Base-by-base conservation (phyloP, 371 early-diverging fungal species). In the Apophysomyces trapeziformis region DNA sequence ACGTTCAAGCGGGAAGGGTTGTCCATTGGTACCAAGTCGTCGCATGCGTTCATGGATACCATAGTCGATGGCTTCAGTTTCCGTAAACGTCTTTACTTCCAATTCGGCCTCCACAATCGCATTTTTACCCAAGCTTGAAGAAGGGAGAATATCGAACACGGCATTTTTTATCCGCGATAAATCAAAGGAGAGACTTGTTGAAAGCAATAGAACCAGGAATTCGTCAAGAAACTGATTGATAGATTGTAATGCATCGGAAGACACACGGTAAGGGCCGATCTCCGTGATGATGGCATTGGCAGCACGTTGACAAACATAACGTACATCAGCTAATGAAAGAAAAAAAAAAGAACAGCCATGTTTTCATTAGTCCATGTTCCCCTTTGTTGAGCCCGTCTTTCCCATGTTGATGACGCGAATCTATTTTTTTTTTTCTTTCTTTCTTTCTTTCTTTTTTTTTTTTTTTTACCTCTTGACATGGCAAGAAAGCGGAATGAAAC, bases 251-350 rank as follows among this genome's bases (percentile, higher is more conserved):
- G 87, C 89, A 63, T 89, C 89, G 16, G 80, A 78, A 0, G 89
- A 87, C 37, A 89, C 86, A 59, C 84, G 79, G 67, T 83, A 89
- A 32, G 87, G 82, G 0, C 86, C 87, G 66, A 85, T 77, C 58
- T 86, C 87, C 7, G 87, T 79, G 72, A 89, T 78, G 76, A 89
- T 89, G 71, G 89, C 87, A 71, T 89, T 89, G 2, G 89, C 89
- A 65, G 87, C 86, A 66, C 83, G 77, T 74, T 84, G 82, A 66
- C 87, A 87, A 69, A 89, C 85, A 66, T 89, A 89, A 43, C 80
- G 86, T 71, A 82, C 83, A 73, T 85, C 85, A 65, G 61, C 60
- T 68, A 60, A 26, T 11, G 38, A 39, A 63, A 21, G n/a, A 39
- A 58, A 13, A 43, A 26, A 36, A 39, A 21, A 21, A 41, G 8